Evolutionary conservation across 306 rosid species (phyloP), one percentile per base, ranked within the genome.

Genomic region (Dicorynia guianensis): DNA sequence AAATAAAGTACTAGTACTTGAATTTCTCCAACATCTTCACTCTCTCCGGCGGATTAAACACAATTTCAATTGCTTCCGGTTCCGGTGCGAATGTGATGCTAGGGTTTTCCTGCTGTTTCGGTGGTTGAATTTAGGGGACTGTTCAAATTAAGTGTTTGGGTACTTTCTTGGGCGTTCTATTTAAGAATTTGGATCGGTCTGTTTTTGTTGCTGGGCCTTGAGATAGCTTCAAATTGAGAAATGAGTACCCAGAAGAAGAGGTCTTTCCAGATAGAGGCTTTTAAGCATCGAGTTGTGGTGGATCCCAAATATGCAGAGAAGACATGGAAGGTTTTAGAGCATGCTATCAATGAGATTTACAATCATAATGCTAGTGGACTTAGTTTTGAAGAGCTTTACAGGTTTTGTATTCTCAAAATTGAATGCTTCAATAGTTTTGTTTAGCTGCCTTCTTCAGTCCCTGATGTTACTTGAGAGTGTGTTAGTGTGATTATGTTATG

Each of bases 221-320:
- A 63, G 13, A 12, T 11, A 12, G 49, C 40, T 10, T 42, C 35
- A 17, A 17, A n/a, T 61, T 25, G 57, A 10, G 50, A 75, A 50
- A 85, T 85, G 87, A 84, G 88, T 46, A 10, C 65, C 36, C 84
- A 70, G 47, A 86, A 70, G 83, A 86, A 83, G 83, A 71, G 78
- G 48, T 9, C 64, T 1, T 48, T 70, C n/a, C 81, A 70, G 76
- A 86, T 86, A 46, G 87, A 86, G 33, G 85, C 90, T 57, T 83
- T 64, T 47, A 86, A 25, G 85, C 87, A 86, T 69, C 81, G 84
- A 36, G 81, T 80, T 5, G 77, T 83, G 54, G 78, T 56, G 64
- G 87, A 86, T 83, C 87, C 87, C 15, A 86, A 83, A 61, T 83
- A 80, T 62, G 87, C 87, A 2, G 90, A 86, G 66, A 86, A 86